phyloP scores from a whole-genome alignment of 1,139 yeast genomes.

The Sugiyamaella pinicola region DNA sequence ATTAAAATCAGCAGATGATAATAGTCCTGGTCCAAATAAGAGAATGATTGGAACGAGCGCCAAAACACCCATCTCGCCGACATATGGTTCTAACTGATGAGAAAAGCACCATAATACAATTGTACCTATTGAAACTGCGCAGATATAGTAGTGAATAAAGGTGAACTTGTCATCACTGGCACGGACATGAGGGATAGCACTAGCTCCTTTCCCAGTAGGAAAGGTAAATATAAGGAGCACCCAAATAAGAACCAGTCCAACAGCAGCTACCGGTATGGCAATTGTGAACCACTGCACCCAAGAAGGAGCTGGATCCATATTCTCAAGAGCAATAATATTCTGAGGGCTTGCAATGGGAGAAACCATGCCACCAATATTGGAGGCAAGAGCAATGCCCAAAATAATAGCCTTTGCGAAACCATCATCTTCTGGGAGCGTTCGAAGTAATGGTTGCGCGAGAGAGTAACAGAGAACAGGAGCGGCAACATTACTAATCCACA shows the following conservation, averaged over 20 bases:
- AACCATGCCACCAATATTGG: constrained; percentile 94
- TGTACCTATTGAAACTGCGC: constrained; percentile 65
- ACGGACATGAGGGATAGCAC: constrained; percentile 61
- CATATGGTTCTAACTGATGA: constrained; percentile 62
- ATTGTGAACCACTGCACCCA: constrained; percentile 95
- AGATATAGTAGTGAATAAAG: constrained; percentile 69
- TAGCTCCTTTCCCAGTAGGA: constrained; percentile 52
- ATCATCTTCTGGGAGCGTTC: constrained; percentile 78
- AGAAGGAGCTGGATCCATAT: constrained; percentile 87
- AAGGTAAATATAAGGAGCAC: constrained; percentile 66
- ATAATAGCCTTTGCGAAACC: constrained; percentile 81
- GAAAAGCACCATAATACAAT: constrained; percentile 86
- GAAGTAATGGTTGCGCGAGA: constrained; percentile 81
- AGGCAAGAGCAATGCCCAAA: constrained; percentile 86
- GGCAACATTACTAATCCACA: constrained; percentile 97
- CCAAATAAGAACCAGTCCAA: constrained; percentile 71
- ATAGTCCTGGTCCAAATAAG: constrained; percentile 83
- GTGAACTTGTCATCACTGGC: constrained; percentile 65
- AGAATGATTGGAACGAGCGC: constrained; percentile 82
- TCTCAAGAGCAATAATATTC: constrained; percentile 82
- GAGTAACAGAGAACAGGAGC: constrained; percentile 93
- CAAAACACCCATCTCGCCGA: constrained; percentile 90
- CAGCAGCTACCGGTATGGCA: constrained; percentile 72
- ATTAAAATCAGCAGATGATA: constrained; percentile 84
- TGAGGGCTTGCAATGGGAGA: constrained; percentile 97